These are phyloP conservation scores for Neopestalotiopsis sp. DNA, from an alignment of 2,329 filamentous ascomycete species.

Conservation along the genomic window DNA sequence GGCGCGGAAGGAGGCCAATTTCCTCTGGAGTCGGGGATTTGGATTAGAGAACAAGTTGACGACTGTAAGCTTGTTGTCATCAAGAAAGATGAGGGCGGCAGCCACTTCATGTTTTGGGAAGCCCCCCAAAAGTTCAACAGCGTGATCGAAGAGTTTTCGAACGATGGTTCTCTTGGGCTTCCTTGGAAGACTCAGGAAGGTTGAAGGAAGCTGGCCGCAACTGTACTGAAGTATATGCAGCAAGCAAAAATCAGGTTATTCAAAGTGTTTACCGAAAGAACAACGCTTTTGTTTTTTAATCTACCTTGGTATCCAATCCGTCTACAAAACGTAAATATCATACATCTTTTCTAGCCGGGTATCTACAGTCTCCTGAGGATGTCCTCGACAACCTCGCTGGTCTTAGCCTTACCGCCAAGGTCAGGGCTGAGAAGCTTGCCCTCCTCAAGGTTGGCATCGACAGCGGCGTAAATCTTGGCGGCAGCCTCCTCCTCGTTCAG, in stretches of 20 bases:
- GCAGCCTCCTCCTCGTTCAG: conserved; percentile 86
- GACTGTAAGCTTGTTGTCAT: neutral
- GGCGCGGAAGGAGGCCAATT: neutral
- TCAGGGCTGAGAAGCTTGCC: conserved; percentile 85
- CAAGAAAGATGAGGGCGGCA: neutral
- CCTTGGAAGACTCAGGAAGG: neutral
- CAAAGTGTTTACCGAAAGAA: neutral
- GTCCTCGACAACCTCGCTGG: conserved; percentile 85
- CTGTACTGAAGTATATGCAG: no score
- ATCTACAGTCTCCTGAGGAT: conserved; percentile 79
- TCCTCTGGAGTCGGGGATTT: neutral
- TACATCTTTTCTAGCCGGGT: conserved; percentile 5
- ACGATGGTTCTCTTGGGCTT: neutral
- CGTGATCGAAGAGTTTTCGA: neutral
- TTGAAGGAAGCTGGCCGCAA: no score
- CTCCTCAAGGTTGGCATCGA: conserved; percentile 88
- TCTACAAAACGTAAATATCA: conserved; percentile 5
- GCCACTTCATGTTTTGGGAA: neutral
- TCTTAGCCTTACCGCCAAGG: conserved; percentile 85
- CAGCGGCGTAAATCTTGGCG: conserved; percentile 86
- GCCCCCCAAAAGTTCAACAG: neutral
- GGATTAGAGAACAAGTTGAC: neutral
- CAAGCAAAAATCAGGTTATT: no score
- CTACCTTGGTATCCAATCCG: neutral
- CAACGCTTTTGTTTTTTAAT: conserved; percentile 6